Conservation (phyloP, 108 stramenopile genomes). For the Nannochloropsis oceanica region DNA sequence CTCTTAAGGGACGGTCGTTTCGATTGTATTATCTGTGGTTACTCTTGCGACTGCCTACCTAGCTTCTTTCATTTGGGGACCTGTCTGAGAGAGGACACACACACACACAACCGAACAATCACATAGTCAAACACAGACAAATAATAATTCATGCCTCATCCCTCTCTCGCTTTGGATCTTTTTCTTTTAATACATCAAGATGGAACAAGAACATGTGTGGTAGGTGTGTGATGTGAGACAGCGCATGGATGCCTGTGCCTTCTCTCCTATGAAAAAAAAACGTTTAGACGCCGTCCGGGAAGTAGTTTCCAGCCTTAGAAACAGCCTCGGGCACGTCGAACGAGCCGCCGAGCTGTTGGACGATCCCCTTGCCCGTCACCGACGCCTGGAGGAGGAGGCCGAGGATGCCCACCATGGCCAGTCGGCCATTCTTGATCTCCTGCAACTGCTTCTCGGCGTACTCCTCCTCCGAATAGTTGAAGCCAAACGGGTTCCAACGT, state of each 20-base stretch:
- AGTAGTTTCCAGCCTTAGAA: slow-evolving; percentile 29
- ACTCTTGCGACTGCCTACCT: too few species aligned
- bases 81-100: too few species aligned
- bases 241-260: background rate
- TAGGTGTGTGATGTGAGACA: background rate
- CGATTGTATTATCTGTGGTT: too few species aligned
- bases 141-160: background rate
- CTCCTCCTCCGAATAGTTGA: slow-evolving; percentile 84
- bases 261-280: background rate
- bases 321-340: slow-evolving; percentile 39
- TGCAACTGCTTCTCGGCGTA: slow-evolving; percentile 58
- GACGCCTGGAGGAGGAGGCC: slow-evolving; percentile 66
- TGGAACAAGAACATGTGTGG: background rate
- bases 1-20: too few species aligned
- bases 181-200: background rate
- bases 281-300: slow-evolving; percentile 9
- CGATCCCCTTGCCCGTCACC: slow-evolving; percentile 57
- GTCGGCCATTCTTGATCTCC: slow-evolving; percentile 94
- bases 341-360: slow-evolving; percentile 63
- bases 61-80: too few species aligned
- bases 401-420: slow-evolving; percentile 82
- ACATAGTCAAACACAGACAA: too few species aligned
- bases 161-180: background rate
- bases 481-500: slow-evolving; percentile 72
- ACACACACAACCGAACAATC: too few species aligned